Evolutionary conservation across 495 filamentous ascomycete genomes (phyloP).

Genomic region (Penicillium argentinense): DNA sequence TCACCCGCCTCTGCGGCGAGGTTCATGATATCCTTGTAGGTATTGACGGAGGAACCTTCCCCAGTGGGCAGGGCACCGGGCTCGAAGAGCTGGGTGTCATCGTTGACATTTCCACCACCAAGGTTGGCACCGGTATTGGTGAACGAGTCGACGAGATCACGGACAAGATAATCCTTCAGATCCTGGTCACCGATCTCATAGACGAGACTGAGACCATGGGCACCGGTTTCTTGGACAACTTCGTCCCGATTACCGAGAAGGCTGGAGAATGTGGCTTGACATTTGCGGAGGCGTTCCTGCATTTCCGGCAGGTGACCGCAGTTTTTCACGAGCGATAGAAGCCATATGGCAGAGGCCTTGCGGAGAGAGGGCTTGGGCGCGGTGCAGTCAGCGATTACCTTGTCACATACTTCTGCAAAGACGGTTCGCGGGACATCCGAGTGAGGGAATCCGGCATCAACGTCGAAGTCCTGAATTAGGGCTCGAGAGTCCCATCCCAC

Average conservation of each 20-base stretch:
- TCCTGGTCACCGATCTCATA: constrained; percentile 85
- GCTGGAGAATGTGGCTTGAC: constrained; percentile 82
- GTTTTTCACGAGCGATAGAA: constrained; percentile 88
- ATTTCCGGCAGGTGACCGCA: constrained; percentile 74
- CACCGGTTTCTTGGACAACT: constrained; percentile 92
- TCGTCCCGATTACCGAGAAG: constrained; percentile 88
- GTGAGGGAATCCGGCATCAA: constrained; percentile 49
- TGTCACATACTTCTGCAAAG: constrained; percentile 59
- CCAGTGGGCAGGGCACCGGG: constrained; percentile 89
- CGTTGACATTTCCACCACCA: constrained; percentile 69
- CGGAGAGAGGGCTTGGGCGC: constrained; percentile 81
- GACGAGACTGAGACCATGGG: constrained; percentile 81
- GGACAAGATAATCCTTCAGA: constrained; percentile 78
- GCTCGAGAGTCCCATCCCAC: constrained; percentile 76
- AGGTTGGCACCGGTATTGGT: constrained; percentile 72
- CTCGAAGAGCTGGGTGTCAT: constrained; percentile 91
- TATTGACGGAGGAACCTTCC: constrained; percentile 83
- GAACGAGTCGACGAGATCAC: constrained; percentile 83
- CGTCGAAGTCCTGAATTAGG: constrained; percentile 57
- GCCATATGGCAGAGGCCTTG: constrained; percentile 89
- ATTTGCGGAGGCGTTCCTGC: constrained; percentile 69
- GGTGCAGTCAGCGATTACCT: constrained; percentile 69
- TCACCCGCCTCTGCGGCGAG: constrained; percentile 93
- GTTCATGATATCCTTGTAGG: constrained; percentile 93
- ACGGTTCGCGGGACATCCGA: constrained; percentile 45